Percentiles rank a stretch among this genome's conserved stretches.
These are phyloP conservation scores for Ogataea thermomethanolica DNA, from an alignment of 805 yeast genomes.

Conservation along the genomic window DNA sequence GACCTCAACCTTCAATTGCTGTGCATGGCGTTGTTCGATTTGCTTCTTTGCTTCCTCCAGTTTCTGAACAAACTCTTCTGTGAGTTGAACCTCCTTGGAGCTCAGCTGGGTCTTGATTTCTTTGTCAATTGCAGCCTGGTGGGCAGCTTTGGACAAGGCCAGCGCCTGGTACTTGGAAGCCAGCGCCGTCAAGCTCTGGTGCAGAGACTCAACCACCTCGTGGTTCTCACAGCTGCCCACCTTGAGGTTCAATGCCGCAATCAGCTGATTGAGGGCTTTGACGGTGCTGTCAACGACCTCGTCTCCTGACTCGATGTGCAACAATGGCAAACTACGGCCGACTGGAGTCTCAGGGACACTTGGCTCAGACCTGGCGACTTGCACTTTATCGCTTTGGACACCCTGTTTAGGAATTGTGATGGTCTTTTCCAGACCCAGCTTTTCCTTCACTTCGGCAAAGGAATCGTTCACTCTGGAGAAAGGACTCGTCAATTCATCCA, in stretches of 20 bases:
- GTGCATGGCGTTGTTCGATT: slow-evolving; percentile 56
- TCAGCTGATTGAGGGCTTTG: slow-evolving; percentile 34
- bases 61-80: slow-evolving; percentile 56
- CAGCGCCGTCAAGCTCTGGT: slow-evolving; percentile 19
- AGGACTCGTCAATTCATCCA: slow-evolving; percentile 19
- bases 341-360: slow-evolving; percentile 1
- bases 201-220: slow-evolving; percentile 23
- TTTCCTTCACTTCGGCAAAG: slow-evolving; percentile 35
- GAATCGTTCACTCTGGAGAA: slow-evolving; percentile 25
- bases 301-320: slow-evolving; percentile 32
- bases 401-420: slow-evolving; percentile 39
- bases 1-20: slow-evolving; percentile 59
- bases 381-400: slow-evolving; percentile 34
- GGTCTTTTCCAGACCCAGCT: slow-evolving; percentile 39
- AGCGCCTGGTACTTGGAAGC: slow-evolving; percentile 22
- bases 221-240: slow-evolving; percentile 21
- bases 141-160: slow-evolving; percentile 18
- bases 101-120: slow-evolving; percentile 31
- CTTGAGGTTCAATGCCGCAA: slow-evolving; percentile 28
- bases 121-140: slow-evolving; percentile 29
- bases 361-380: slow-evolving; percentile 3
- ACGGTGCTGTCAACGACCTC: slow-evolving; percentile 35
- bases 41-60: slow-evolving; percentile 59
- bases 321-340: slow-evolving; percentile 26
- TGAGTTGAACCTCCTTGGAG: slow-evolving; percentile 45